These are phyloP conservation scores for Bigelowiella natans DNA, from an alignment of 78 protist species.

Conservation along the genomic window DNA sequence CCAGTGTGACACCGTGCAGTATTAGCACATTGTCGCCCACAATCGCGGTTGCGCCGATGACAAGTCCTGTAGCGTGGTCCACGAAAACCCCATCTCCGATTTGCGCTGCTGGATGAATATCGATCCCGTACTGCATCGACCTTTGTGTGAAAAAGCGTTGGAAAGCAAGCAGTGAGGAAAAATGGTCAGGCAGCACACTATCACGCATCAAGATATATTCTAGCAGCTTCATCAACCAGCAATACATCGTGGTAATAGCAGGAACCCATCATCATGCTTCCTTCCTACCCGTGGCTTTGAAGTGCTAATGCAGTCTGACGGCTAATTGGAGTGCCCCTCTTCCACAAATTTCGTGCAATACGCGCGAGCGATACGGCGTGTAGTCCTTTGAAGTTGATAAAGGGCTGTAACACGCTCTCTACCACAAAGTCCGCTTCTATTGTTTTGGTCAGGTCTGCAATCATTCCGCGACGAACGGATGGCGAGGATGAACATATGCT, in stretches of 20 bases:
- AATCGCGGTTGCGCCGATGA: slow-evolving; percentile 57
- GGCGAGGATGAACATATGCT: not conserved
- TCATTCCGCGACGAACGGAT: not conserved
- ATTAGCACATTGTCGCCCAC: slow-evolving; percentile 19
- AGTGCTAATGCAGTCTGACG: not conserved
- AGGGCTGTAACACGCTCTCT: not conserved
- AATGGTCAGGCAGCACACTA: too few relatives aligned
- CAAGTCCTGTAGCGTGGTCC: slow-evolving; percentile 55
- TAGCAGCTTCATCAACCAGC: too few relatives aligned
- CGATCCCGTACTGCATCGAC: slow-evolving; percentile 20
- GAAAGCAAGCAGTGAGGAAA: too few relatives aligned
- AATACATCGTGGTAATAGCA: too few relatives aligned
- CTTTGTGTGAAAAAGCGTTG: too few relatives aligned
- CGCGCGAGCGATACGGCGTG: not conserved
- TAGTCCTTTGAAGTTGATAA: slow-evolving; percentile 23
- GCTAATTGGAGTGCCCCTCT: not conserved
- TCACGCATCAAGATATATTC: too few relatives aligned
- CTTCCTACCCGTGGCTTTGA: not conserved
- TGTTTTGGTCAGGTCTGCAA: not conserved
- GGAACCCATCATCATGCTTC: too few relatives aligned
- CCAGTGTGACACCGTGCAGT: slow-evolving; percentile 44
- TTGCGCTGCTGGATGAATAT: slow-evolving; percentile 51
- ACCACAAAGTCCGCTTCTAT: not conserved
- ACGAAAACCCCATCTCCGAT: slow-evolving; percentile 36
- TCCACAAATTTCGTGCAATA: slow-evolving; percentile 4